A percentile compares a stretch with the other conserved stretches of the same genome.
Conservation (phyloP, 2,329 filamentous ascomycete species). For the Colletotrichum sp. region DNA sequence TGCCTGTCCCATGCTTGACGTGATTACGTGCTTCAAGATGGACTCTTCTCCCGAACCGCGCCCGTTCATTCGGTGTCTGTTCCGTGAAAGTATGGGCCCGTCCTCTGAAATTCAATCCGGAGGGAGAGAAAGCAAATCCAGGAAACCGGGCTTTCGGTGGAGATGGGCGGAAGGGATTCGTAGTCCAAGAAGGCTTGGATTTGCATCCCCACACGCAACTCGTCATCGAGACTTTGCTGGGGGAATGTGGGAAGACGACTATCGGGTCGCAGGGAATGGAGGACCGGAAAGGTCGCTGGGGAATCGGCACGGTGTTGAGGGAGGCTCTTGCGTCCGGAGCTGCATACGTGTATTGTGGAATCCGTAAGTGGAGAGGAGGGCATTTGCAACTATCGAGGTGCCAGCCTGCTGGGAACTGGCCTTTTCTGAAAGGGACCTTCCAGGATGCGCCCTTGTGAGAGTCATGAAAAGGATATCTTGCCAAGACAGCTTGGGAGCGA, state of each 20-base stretch:
- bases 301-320: background rate
- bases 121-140: background rate
- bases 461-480: background rate
- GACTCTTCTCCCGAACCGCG: background rate
- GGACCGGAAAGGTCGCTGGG: background rate
- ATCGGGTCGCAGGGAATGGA: background rate
- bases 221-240: background rate
- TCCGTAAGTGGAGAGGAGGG: background rate
- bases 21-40: background rate
- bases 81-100: background rate
- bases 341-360: background rate
- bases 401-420: background rate
- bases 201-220: background rate
- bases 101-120: background rate
- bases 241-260: background rate
- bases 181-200: background rate
- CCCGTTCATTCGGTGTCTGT: background rate
- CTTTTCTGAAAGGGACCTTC: background rate
- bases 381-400: constrained; percentile 3
- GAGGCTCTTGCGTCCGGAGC: background rate
- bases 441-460: background rate
- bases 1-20: background rate
- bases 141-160: background rate
- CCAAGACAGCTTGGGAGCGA: background rate
- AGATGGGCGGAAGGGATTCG: background rate